Evolutionary conservation across 179 eudicot species (phyloP).

Genomic region (Sideroxylon spinosum): DNA sequence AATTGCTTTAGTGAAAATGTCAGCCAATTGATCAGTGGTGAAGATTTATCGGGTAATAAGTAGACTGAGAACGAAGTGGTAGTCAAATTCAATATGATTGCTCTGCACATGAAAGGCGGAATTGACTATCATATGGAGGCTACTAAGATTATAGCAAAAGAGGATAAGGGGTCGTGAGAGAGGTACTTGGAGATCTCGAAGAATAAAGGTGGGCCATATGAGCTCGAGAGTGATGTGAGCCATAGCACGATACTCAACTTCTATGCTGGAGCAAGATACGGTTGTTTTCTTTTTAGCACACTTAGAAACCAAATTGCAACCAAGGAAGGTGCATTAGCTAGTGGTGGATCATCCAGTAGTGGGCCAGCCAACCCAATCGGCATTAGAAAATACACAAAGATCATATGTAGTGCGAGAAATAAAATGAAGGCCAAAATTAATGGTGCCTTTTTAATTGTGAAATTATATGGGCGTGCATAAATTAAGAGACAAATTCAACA

Average conservation of each 20-base stretch:
- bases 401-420: not conserved
- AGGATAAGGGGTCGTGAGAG: too few relatives aligned
- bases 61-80: too few relatives aligned
- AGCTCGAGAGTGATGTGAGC: too few relatives aligned
- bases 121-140: too few relatives aligned
- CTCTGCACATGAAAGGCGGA: too few relatives aligned
- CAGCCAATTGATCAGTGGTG: too few relatives aligned
- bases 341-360: not conserved
- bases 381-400: constrained; percentile 5
- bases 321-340: not conserved
- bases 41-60: too few relatives aligned
- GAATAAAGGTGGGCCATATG: too few relatives aligned
- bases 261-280: not conserved
- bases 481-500: constrained; percentile 3
- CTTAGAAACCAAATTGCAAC: not conserved
- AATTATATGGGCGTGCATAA: not conserved
- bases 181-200: too few relatives aligned
- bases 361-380: constrained; percentile 14
- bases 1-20: too few relatives aligned
- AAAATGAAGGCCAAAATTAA: not conserved
- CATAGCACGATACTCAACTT: not conserved
- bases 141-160: too few relatives aligned
- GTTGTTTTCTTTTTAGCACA: constrained; percentile 9
- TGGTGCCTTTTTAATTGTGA: not conserved
- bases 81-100: too few relatives aligned